Evolutionary conservation across 169 alveolate genomes (phyloP).

Genomic region (Perkinsus olseni): DNA sequence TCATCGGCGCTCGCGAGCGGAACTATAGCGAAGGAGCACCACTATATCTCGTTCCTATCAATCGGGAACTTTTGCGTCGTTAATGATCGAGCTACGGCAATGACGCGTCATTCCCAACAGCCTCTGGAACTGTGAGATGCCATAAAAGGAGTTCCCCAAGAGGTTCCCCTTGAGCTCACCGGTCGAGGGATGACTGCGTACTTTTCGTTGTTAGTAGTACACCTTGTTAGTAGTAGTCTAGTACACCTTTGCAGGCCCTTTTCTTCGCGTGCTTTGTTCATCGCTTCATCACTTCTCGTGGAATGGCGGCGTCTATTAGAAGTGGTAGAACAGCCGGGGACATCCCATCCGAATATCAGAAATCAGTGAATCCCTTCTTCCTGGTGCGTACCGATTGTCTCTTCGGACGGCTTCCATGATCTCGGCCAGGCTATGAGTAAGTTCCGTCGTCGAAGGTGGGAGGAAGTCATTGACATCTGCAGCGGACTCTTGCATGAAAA

Average conservation of each 20-base stretch:
- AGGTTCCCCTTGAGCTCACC: too few species aligned
- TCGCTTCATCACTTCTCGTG: slow-evolving; percentile 18
- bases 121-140: too few species aligned
- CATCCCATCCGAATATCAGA: not conserved
- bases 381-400: not conserved
- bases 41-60: too few species aligned
- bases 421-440: slow-evolving; percentile 50
- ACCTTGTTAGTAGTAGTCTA: too few species aligned
- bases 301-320: not conserved
- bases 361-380: not conserved
- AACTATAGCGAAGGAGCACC: too few species aligned
- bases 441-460: slow-evolving; percentile 59
- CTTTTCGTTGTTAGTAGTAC: too few species aligned
- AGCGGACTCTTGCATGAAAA: slow-evolving; percentile 46
- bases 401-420: slow-evolving; percentile 49
- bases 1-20: too few species aligned
- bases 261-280: slow-evolving; percentile 50
- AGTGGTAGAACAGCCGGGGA: not conserved
- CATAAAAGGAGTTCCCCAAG: too few species aligned
- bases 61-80: too few species aligned
- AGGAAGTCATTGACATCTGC: slow-evolving; percentile 60
- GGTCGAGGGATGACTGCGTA: too few species aligned
- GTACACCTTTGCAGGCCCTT: not conserved
- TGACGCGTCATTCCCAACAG: too few species aligned
- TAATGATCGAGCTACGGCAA: too few species aligned